Percentiles rank a stretch among this genome's conserved stretches.
These are phyloP conservation scores for Sanghuangporus baumii DNA, from an alignment of 1,284 basidiomycete species.

Conservation along the genomic window DNA sequence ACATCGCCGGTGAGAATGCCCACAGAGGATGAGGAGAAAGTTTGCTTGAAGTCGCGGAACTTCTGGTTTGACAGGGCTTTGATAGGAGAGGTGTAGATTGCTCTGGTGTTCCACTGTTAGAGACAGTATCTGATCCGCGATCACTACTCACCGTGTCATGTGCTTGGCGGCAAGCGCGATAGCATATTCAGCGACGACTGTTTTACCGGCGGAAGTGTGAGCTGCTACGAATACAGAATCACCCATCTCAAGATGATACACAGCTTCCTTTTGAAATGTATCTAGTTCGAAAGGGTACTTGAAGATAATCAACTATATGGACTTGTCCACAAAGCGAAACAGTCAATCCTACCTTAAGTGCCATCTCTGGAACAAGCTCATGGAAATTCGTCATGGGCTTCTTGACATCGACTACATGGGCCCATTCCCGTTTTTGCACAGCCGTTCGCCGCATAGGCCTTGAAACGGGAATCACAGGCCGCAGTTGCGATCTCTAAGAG, in stretches of 20 bases:
- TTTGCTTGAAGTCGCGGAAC: conserved; percentile 97
- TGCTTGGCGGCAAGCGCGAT: conserved; percentile 96
- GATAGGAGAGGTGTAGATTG: conserved; percentile 98
- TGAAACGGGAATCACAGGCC: conserved; percentile 37
- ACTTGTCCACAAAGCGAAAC: not conserved
- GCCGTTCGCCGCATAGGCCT: conserved; percentile 36
- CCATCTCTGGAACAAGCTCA: conserved; percentile 88
- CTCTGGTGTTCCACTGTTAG: conserved; percentile 35
- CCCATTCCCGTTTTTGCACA: conserved; percentile 90
- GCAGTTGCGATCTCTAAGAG: conserved; percentile 49
- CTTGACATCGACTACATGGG: conserved; percentile 93
- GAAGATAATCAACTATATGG: conserved; percentile 24
- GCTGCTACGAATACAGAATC: conserved; percentile 99
- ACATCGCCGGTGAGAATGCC: conserved; percentile 99
- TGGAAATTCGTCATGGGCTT: conserved; percentile 85
- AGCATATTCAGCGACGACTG: conserved; percentile 98
- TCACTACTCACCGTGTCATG: conserved; percentile 79
- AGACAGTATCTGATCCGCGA: conserved; percentile 14
- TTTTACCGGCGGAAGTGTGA: conserved; percentile 99
- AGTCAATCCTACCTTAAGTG: conserved; percentile 51
- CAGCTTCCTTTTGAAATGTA: conserved; percentile 95
- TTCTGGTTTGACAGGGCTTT: conserved; percentile 99
- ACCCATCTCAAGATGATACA: conserved; percentile 96
- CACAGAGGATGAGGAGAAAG: conserved; percentile 87
- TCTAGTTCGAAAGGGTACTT: conserved; percentile 85